These are phyloP conservation scores for Capsella bursapastoris DNA, from an alignment of 345 rosid species.

Conservation along the genomic window DNA sequence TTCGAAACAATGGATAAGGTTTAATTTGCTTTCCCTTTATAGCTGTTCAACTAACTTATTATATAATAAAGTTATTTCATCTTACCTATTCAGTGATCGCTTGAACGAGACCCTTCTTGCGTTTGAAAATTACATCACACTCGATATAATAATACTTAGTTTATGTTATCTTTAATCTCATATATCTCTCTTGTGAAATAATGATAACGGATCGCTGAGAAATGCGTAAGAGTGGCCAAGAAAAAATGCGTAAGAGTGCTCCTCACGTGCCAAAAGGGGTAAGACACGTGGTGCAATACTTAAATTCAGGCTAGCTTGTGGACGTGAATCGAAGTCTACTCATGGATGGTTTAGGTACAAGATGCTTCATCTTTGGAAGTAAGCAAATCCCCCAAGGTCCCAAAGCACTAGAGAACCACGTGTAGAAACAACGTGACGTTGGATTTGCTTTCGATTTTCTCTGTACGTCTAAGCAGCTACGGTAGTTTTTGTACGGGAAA, in stretches of 20 bases:
- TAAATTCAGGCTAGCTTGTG: background rate
- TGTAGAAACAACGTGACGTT: constrained; percentile 10
- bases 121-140: constrained; percentile 20
- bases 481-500: background rate
- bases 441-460: constrained; percentile 7
- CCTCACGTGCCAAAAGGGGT: constrained; percentile 37
- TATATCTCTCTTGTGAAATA: constrained; percentile 14
- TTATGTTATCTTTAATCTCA: constrained; percentile 30
- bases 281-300: constrained; percentile 30
- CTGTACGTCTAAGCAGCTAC: background rate
- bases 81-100: constrained; percentile 26
- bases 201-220: constrained; percentile 34
- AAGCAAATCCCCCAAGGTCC: constrained; percentile 27
- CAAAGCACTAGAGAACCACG: no score
- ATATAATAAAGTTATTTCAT: background rate
- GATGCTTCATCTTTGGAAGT: constrained; percentile 4
- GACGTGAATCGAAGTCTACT: background rate
- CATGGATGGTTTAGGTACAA: background rate
- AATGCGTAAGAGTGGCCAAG: constrained; percentile 36
- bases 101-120: constrained; percentile 34
- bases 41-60: background rate
- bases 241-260: constrained; percentile 33
- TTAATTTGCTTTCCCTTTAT: background rate
- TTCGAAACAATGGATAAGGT: constrained; percentile 30
- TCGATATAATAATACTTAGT: background rate